Percentiles rank a stretch among this genome's conserved stretches.
phyloP scores from a whole-genome alignment of 225 moss, liverwort and hornwort species.

The Physcomitrellopsis africana region DNA sequence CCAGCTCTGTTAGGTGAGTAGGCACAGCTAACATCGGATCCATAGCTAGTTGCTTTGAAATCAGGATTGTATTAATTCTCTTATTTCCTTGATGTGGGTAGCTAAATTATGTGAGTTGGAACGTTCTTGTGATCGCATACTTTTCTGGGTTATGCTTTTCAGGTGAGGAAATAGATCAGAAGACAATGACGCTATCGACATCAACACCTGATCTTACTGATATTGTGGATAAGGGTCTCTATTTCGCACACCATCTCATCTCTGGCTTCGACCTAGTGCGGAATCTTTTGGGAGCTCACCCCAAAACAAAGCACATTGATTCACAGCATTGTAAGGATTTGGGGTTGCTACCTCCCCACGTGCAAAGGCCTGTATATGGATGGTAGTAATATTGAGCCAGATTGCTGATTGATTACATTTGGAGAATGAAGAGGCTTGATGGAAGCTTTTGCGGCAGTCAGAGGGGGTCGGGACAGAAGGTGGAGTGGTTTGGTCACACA shows the following conservation, averaged over 20 bases:
- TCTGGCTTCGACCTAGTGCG: constrained; percentile 80
- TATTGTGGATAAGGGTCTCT: constrained; percentile 65
- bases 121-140: constrained; percentile 1
- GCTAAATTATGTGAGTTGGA: no score
- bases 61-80: no score
- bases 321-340: constrained; percentile 89
- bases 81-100: no score
- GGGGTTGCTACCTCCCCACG: constrained; percentile 78
- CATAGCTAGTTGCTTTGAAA: neutral
- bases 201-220: constrained; percentile 65
- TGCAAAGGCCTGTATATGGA: constrained; percentile 87
- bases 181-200: constrained; percentile 77
- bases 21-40: neutral
- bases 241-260: constrained; percentile 60
- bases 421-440: constrained; percentile 14
- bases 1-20: constrained; percentile 46
- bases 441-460: neutral
- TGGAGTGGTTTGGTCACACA: neutral
- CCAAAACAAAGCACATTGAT: constrained; percentile 66
- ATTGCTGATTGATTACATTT: neutral
- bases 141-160: constrained; percentile 21
- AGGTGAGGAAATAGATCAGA: constrained; percentile 69
- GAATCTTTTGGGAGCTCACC: constrained; percentile 49
- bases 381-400: constrained; percentile 54
- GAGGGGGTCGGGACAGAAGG: neutral